Base-by-base conservation (phyloP, 257 asterid genomes). In the Scutellaria barbata region DNA sequence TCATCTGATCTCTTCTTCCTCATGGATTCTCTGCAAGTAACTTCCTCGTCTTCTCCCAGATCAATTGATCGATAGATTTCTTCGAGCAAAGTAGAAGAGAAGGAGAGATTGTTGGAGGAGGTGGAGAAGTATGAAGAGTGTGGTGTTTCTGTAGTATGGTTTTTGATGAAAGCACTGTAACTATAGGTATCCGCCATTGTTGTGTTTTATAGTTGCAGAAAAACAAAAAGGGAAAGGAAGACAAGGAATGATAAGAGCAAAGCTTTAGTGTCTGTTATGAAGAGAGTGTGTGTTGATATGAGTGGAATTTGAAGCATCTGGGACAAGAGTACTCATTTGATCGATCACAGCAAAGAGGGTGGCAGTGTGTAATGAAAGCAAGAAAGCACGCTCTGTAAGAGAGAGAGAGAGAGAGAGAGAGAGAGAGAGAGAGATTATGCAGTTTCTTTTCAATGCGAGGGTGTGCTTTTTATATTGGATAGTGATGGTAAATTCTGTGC, bases 41-140 rank as follows among this genome's bases (percentile, higher is more conserved):
- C 68, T 0, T 62, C 9, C 11, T 73, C 55, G 25, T 70, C 73
- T 7, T 48, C 79, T 22, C 43, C 80, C 45, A 16, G 75, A 41
- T 87, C 96, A 3, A 90, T 83, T 1, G 92, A 86, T 2, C 88
- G 81, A 14, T 80, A 88, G 69, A 90, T 86, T 1, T 83, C 78
- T 45, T 90, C 96, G 37, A 89, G 89, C 46, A 87, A 85, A 4
- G 87, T 72, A 0, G 90, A 87, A 6, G 96, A 89, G 58, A 89
- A 89, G 8, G 96, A 85, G 33, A 84, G 70, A 2, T 17, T 82
- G 58, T 53, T 64, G 18, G 65, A 14, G 35, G 17, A 37, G 17
- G 8, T 18, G 8, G 8, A 10, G 8, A 63, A 63, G 54, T 25
- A 20, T 10, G 68, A 12, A n/a, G 1, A 42, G 51, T 55, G 25